Evolutionary conservation across 2,329 filamentous ascomycete species (phyloP).

Genomic region (Botrytis galanthina): DNA sequence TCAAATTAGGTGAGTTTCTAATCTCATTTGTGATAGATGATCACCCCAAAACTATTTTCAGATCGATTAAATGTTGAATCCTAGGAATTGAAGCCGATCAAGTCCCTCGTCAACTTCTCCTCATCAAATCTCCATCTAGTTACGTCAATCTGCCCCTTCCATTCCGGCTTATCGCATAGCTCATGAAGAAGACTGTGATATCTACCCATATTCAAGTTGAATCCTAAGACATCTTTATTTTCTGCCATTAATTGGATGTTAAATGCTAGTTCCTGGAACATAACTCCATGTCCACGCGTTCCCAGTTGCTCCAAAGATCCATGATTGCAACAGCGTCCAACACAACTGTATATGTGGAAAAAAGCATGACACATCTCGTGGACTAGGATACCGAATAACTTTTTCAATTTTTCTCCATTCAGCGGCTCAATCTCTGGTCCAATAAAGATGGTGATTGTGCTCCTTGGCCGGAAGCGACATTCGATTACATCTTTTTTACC

Average conservation of each 20-base stretch:
- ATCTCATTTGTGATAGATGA: neutral
- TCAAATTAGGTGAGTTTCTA: neutral
- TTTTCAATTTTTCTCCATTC: neutral
- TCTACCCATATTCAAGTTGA: neutral
- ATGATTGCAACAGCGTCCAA: neutral
- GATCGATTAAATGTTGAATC: neutral
- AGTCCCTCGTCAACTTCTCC: neutral
- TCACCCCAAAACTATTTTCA: no score
- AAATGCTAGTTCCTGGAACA: constrained; percentile 3
- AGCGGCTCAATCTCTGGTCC: neutral
- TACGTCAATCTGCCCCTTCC: neutral
- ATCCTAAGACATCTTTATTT: neutral
- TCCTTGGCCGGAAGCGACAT: neutral
- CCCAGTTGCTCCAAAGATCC: constrained; percentile 1
- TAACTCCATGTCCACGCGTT: neutral
- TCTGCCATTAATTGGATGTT: neutral
- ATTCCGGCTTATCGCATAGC: neutral
- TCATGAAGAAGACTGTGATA: neutral
- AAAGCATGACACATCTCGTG: constrained; percentile 16
- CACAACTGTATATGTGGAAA: constrained; percentile 1
- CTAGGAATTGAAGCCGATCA: neutral
- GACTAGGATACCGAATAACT: neutral
- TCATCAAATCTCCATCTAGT: constrained; percentile 1
- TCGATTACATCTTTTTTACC: neutral
- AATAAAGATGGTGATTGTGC: neutral